phyloP scores from a whole-genome alignment of 441 rosid species.

The Theobroma grandiflorum region DNA sequence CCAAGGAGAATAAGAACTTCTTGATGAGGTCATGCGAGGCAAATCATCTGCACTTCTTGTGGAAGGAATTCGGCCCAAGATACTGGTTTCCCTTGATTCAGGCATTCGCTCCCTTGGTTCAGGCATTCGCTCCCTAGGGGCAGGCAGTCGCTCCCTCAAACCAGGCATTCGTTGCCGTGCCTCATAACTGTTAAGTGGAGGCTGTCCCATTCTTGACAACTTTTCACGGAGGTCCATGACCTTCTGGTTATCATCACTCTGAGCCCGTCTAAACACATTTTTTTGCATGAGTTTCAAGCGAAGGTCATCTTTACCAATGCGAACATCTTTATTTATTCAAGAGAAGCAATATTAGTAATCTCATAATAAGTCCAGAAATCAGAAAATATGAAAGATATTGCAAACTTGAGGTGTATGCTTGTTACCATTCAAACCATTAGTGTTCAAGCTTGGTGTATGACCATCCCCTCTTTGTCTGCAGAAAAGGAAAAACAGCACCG shows the following conservation, averaged over 20 bases:
- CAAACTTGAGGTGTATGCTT: conserved; percentile 21
- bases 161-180: conserved; percentile 32
- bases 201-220: conserved; percentile 62
- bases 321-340: conserved; percentile 54
- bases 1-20: conserved; percentile 71
- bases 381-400: conserved; percentile 15
- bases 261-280: conserved; percentile 50
- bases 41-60: conserved; percentile 64
- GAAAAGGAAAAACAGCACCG: conserved; percentile 23
- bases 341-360: conserved; percentile 47
- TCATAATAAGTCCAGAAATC: conserved; percentile 32
- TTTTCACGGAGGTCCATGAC: conserved; percentile 71
- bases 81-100: conserved; percentile 47
- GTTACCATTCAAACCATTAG: conserved; percentile 57
- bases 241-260: conserved; percentile 50
- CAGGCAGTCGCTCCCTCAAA: no score
- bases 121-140: conserved; percentile 3
- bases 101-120: conserved; percentile 38
- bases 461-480: conserved; percentile 77
- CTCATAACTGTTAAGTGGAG: conserved; percentile 43
- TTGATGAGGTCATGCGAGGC: conserved; percentile 50
- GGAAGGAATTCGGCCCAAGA: conserved; percentile 53
- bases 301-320: conserved; percentile 72
- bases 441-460: conserved; percentile 39
- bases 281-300: conserved; percentile 83